Base-by-base conservation (phyloP, 495 filamentous ascomycete species). In the Chaetomium fimeti region DNA sequence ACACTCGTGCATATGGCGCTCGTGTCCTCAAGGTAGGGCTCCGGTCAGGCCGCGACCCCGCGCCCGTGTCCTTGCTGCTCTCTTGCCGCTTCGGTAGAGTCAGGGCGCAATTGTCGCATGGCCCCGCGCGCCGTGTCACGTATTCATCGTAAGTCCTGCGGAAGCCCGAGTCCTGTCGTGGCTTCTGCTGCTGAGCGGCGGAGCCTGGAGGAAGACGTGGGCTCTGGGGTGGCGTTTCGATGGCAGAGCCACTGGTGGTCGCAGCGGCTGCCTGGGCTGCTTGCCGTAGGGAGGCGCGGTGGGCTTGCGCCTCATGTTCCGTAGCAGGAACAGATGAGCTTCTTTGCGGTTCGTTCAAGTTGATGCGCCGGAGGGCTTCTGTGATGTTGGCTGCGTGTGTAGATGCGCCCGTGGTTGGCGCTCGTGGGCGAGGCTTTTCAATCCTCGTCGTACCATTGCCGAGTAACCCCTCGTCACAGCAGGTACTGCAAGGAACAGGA, bases 401-500 rank as follows among this genome's bases (percentile, higher is more conserved):
- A 8, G 78, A 70, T 2, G 64, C 72, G 22, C 70, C 67, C 32
- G 71, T 48, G 2, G 64, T 62, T 3, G 57, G 65, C 9, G 74
- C 63, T 58, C 76, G 77, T 8, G 77, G 73, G 59, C 69, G 75
- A 32, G 76, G 71, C 47, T 76, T 70, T 22, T 72, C 69, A 65
- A 59, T n/a, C 18, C n/a, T 18, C 18, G 27, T 58, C 32, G 60
- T 22, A 13, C 11, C 52, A 28, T 51, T 25, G 43, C 66, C 61
- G 43, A 51, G 51, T 20, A 62, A 55, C 8, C 71, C 74, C 54
- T 82, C 81, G 52, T 87, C 84, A 71, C 78, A 86, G 73, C 93
- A 97, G 74, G 87, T 85, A 60, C 81, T 75, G 72, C 93, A 97
- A 57, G 88, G 82, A 51, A 92, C 87, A 1, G 91, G 89, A 27